These are phyloP conservation scores for Candida insectalens DNA, from an alignment of 805 yeast species.

Conservation along the genomic window DNA sequence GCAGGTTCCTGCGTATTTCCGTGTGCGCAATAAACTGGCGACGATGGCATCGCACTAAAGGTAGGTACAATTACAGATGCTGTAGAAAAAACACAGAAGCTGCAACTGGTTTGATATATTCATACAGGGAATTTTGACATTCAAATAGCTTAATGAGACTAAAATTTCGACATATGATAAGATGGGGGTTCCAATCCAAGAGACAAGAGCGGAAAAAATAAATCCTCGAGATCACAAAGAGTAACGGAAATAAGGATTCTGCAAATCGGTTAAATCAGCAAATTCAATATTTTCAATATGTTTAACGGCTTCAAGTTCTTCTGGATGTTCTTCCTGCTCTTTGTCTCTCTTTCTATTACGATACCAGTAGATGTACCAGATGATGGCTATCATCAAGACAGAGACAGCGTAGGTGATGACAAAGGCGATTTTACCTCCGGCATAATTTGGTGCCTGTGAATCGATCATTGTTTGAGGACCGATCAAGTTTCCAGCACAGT, in stretches of 20 bases:
- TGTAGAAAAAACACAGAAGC: too few species aligned
- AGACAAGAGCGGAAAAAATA: too few species aligned
- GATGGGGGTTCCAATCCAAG: too few species aligned
- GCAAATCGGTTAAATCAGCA: conserved; percentile 14
- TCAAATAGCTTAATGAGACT: too few species aligned
- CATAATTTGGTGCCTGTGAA: conserved; percentile 47
- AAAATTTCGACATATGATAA: too few species aligned
- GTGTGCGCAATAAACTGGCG: too few species aligned
- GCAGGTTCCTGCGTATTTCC: too few species aligned
- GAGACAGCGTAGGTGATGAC: conserved; percentile 22
- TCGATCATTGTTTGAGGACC: conserved; percentile 67
- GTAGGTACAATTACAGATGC: too few species aligned
- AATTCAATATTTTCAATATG: conserved; percentile 9
- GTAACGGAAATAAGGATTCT: conserved; percentile 12
- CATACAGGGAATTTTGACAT: too few species aligned
- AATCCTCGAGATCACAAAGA: too few species aligned
- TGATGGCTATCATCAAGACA: conserved; percentile 12
- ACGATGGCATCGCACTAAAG: too few species aligned
- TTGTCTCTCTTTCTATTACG: conserved; percentile 3
- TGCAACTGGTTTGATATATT: too few species aligned
- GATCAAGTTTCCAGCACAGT: conserved; percentile 57
- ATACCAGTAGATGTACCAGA: conserved; percentile 10
- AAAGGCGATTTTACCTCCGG: conserved; percentile 38
- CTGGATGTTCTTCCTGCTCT: not conserved
- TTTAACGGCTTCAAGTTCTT: conserved; percentile 4